A percentile compares a stretch with the other conserved stretches of the same genome.
phyloP scores from a whole-genome alignment of 345 rosid species.

The Zanthoxylum bungeanum region DNA sequence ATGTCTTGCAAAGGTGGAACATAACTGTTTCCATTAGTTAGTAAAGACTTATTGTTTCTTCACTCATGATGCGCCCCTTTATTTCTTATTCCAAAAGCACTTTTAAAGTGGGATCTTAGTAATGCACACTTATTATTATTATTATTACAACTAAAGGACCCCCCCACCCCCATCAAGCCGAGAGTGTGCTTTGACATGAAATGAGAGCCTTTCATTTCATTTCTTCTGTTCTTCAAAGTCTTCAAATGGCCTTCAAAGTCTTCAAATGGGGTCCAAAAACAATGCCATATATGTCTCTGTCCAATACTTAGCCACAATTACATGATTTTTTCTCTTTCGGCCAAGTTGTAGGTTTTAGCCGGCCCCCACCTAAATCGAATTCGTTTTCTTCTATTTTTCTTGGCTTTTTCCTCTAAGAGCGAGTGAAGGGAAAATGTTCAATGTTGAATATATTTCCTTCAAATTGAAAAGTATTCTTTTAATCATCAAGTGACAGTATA shows the following conservation, averaged over 20 bases:
- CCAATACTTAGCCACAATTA: not conserved
- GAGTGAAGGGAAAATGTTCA: not conserved
- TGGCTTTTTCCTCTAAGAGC: not conserved
- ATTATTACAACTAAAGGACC: no score
- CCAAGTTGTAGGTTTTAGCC: constrained; percentile 1
- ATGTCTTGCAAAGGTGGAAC: constrained; percentile 42
- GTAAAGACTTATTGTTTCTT: constrained; percentile 12
- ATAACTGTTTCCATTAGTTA: constrained; percentile 27
- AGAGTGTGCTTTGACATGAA: constrained; percentile 19
- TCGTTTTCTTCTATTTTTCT: not conserved
- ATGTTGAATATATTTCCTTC: no score
- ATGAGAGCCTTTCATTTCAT: constrained; percentile 26
- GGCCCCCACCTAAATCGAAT: constrained; percentile 7
- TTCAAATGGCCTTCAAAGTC: constrained; percentile 17
- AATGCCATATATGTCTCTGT: not conserved
- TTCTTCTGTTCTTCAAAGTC: constrained; percentile 3
- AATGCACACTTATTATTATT: constrained; percentile 18
- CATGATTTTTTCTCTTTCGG: constrained; percentile 10
- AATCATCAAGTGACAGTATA: no score
- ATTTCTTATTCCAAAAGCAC: constrained; percentile 12
- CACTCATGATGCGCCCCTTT: constrained; percentile 21
- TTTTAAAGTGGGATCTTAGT: constrained; percentile 35
- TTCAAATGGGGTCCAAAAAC: constrained; percentile 21
- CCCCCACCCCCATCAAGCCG: constrained; percentile 23
- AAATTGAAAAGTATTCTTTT: no score